A percentile compares a stretch with the other conserved stretches of the same genome.
Evolutionary conservation across 371 early-diverging fungal genomes (phyloP).

Genomic region (Rhizomucor miehei): DNA sequence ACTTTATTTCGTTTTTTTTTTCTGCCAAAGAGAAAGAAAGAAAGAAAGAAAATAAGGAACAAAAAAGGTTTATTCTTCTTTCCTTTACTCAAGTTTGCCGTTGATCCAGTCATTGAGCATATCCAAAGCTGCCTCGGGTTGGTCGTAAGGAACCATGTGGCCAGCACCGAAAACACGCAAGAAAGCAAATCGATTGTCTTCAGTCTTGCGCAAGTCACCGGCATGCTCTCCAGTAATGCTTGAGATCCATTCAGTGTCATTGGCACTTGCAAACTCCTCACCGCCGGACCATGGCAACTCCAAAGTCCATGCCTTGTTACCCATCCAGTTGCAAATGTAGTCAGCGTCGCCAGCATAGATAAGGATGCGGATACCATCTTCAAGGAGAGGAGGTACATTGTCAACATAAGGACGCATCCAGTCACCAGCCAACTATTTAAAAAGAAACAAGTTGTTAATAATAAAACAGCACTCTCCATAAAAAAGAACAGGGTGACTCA

Average conservation of each 20-base stretch:
- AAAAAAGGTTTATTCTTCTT: not conserved
- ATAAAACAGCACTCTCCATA: too few species aligned
- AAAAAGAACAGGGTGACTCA: not conserved
- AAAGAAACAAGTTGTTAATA: too few species aligned
- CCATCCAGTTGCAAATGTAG: conserved; percentile 90
- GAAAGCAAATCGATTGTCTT: conserved; percentile 75
- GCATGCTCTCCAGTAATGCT: conserved; percentile 44
- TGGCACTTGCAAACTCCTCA: conserved; percentile 59
- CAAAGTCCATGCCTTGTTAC: conserved; percentile 90
- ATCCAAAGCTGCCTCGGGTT: conserved; percentile 55
- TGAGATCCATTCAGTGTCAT: conserved; percentile 59
- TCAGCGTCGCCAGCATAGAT: conserved; percentile 91
- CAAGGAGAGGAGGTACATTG: conserved; percentile 74
- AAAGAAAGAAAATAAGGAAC: too few species aligned
- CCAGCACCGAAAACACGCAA: conserved; percentile 87
- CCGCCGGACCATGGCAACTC: conserved; percentile 82
- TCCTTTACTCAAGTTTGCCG: conserved; percentile 20
- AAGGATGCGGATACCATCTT: conserved; percentile 75
- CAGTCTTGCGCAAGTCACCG: conserved; percentile 73
- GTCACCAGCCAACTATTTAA: conserved; percentile 61
- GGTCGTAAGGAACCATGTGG: conserved; percentile 82
- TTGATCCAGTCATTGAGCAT: conserved; percentile 68
- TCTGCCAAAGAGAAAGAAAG: too few species aligned
- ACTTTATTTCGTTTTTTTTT: too few species aligned
- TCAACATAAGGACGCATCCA: conserved; percentile 87